A percentile compares a stretch with the other conserved stretches of the same genome.
Evolutionary conservation across 2,329 filamentous ascomycete genomes (phyloP).

Genomic region (Chaetomiaceae sp.): DNA sequence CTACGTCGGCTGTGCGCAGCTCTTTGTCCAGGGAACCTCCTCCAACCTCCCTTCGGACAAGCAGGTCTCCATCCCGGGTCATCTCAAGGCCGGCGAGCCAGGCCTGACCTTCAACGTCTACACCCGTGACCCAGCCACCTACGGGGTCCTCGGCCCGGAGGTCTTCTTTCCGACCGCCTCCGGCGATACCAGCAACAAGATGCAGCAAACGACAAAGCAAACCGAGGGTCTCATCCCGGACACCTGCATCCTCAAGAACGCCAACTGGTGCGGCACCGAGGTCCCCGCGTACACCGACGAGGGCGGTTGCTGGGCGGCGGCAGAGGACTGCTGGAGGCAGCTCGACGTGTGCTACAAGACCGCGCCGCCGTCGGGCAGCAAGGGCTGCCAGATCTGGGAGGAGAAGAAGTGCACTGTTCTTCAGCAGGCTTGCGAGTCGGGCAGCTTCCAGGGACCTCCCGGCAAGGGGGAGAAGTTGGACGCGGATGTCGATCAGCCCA

Average conservation of each 20-base stretch:
- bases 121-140: constrained; percentile 43
- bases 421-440: constrained; percentile 40
- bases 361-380: constrained; percentile 55
- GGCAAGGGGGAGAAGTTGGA: constrained; percentile 30
- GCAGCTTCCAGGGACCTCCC: constrained; percentile 46
- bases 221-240: constrained; percentile 48
- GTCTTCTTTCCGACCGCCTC: constrained; percentile 42
- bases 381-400: constrained; percentile 59
- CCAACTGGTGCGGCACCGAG: constrained; percentile 67
- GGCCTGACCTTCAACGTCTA: constrained; percentile 65
- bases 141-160: constrained; percentile 54
- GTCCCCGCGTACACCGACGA: constrained; percentile 53
- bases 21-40: constrained; percentile 49
- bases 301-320: constrained; percentile 56
- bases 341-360: constrained; percentile 53
- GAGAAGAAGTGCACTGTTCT: constrained; percentile 52
- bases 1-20: constrained; percentile 67
- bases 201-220: constrained; percentile 18
- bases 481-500: not conserved
- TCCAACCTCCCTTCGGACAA: constrained; percentile 43
- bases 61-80: constrained; percentile 62
- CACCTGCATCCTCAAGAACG: constrained; percentile 60
- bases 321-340: constrained; percentile 56
- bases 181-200: not conserved
- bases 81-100: constrained; percentile 51